Percentiles rank a stretch among this genome's conserved stretches.
Evolutionary conservation across 2,329 filamentous ascomycete species (phyloP).

Genomic region (Teratosphaeriaceae sp.): DNA sequence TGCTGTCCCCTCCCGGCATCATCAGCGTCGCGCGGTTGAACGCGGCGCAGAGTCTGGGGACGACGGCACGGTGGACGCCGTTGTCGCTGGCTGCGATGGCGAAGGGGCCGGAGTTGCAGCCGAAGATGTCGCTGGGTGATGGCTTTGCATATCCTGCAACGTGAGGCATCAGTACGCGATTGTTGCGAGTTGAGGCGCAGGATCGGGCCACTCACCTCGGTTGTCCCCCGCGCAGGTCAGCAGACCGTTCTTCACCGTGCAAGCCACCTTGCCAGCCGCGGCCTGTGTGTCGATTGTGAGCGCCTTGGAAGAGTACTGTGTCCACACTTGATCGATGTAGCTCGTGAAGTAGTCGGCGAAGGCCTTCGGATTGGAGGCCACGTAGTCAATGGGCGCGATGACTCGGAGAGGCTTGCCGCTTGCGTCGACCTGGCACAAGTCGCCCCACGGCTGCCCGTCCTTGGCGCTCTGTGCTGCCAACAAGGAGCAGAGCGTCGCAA

Average conservation of each 20-base stretch:
- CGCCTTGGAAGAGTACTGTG: constrained; percentile 38
- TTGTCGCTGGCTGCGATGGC: constrained; percentile 36
- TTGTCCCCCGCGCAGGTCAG: constrained; percentile 36
- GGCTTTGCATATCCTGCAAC: constrained; percentile 48
- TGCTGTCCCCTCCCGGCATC: constrained; percentile 38
- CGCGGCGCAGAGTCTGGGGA: constrained; percentile 68
- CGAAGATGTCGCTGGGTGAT: constrained; percentile 57
- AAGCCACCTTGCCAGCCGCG: constrained; percentile 46
- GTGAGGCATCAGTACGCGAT: not conserved
- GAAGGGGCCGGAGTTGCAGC: constrained; percentile 60
- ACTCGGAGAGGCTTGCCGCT: constrained; percentile 33
- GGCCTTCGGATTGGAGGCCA: constrained; percentile 37
- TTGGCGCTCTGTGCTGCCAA: constrained; percentile 47
- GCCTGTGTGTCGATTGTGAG: constrained; percentile 61
- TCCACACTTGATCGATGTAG: constrained; percentile 48
- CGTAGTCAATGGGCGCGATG: constrained; percentile 36
- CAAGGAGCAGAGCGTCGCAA: constrained; percentile 48
- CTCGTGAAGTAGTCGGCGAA: constrained; percentile 45
- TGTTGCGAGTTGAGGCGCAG: not conserved
- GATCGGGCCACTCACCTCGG: constrained; percentile 14
- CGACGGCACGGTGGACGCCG: constrained; percentile 49
- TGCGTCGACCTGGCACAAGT: constrained; percentile 45
- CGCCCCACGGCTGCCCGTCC: constrained; percentile 57
- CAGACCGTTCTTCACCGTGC: constrained; percentile 37
- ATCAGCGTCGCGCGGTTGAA: constrained; percentile 68